Conservation (phyloP, 1,139 yeast genomes). For the Meyerozyma athensensis region DNA sequence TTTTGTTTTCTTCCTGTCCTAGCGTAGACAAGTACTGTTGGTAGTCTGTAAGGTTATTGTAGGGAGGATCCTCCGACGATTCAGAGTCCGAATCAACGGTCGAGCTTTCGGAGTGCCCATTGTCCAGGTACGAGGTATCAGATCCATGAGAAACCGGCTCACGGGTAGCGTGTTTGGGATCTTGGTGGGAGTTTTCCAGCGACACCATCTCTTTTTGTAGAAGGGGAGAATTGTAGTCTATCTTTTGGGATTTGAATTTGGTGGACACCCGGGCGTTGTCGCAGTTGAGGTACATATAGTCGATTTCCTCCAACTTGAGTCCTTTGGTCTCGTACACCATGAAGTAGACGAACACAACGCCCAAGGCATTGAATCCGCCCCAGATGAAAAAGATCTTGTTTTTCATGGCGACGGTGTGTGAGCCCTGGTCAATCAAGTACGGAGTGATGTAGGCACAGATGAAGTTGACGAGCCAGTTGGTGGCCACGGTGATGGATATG, state of each 20-base stretch:
- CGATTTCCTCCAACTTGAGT: slow-evolving; percentile 68
- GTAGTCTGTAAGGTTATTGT: slow-evolving; percentile 3
- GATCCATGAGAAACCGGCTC: slow-evolving; percentile 1
- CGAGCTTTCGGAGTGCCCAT: neutral
- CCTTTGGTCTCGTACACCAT: slow-evolving; percentile 74
- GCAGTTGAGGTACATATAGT: slow-evolving; percentile 39
- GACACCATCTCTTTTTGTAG: neutral
- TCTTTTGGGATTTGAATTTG: slow-evolving; percentile 35
- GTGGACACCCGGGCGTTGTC: slow-evolving; percentile 39
- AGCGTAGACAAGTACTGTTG: slow-evolving; percentile 1
- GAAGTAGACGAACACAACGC: slow-evolving; percentile 55
- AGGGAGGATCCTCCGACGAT: neutral
- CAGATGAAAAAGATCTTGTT: slow-evolving; percentile 50
- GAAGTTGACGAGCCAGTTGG: slow-evolving; percentile 80
- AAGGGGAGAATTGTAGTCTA: slow-evolving; percentile 19
- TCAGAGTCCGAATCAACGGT: neutral
- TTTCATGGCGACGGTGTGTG: slow-evolving; percentile 65
- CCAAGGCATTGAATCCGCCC: slow-evolving; percentile 14
- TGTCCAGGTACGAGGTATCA: neutral
- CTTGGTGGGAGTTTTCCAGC: neutral
- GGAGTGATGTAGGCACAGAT: slow-evolving; percentile 74
- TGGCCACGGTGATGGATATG: slow-evolving; percentile 68
- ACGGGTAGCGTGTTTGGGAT: neutral
- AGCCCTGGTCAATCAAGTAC: slow-evolving; percentile 44
- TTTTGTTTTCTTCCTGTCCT: neutral